Evolutionary conservation across 2,329 filamentous ascomycete genomes (phyloP).

Genomic region (Colletotrichum plurivorum): DNA sequence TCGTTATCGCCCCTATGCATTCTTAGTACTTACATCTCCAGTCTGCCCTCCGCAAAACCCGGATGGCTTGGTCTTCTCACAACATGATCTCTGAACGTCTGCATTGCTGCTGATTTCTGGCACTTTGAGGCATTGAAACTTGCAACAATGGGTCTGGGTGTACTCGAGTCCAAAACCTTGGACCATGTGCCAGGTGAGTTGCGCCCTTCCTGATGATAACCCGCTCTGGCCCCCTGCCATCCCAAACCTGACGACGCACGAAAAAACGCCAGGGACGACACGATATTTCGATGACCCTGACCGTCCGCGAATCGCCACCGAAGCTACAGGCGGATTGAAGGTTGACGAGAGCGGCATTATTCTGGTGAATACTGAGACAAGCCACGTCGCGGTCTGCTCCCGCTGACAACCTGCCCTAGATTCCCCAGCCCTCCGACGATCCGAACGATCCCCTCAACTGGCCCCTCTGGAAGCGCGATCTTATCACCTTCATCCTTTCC

Average conservation of each 20-base stretch:
- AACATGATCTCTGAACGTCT: slow-evolving; percentile 13
- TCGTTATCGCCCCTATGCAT: no score
- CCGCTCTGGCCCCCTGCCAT: slow-evolving; percentile 26
- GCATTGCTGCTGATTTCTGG: background rate
- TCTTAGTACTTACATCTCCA: background rate
- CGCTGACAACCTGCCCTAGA: slow-evolving; percentile 47
- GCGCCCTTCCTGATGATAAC: background rate
- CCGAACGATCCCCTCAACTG: slow-evolving; percentile 90
- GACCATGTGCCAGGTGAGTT: slow-evolving; percentile 80
- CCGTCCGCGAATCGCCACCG: slow-evolving; percentile 59
- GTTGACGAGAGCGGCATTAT: slow-evolving; percentile 83
- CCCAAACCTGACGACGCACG: slow-evolving; percentile 18
- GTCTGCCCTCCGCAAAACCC: background rate
- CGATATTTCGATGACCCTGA: slow-evolving; percentile 74
- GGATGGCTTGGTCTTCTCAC: slow-evolving; percentile 2
- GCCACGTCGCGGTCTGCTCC: background rate
- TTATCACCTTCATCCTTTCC: slow-evolving; percentile 84
- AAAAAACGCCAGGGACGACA: slow-evolving; percentile 65
- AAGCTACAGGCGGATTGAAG: slow-evolving; percentile 70
- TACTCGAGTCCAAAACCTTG: slow-evolving; percentile 77
- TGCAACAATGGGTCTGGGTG: slow-evolving; percentile 76
- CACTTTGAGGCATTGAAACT: background rate
- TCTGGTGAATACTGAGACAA: slow-evolving; percentile 66
- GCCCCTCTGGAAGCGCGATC: slow-evolving; percentile 88
- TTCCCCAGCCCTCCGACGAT: slow-evolving; percentile 90